A percentile compares a stretch with the other conserved stretches of the same genome.
Conservation (phyloP, 2,329 filamentous ascomycete genomes). For the Alternaria dauci region DNA sequence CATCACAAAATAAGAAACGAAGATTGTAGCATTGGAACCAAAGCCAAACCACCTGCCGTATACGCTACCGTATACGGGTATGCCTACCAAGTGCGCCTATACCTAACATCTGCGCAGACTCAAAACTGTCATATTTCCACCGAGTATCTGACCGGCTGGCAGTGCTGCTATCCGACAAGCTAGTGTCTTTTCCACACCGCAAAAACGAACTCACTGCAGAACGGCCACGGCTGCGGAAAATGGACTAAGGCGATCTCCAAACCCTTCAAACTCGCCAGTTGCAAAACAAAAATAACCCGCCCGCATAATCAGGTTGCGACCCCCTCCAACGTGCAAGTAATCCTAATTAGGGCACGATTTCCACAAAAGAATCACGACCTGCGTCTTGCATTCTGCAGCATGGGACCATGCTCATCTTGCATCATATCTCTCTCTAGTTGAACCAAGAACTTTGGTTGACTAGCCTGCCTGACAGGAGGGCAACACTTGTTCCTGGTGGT, state of each 20-base stretch:
- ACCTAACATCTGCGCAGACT: neutral
- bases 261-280: neutral
- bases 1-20: neutral
- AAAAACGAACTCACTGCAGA: neutral
- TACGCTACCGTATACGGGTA: neutral
- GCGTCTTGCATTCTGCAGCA: neutral
- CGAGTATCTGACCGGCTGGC: neutral
- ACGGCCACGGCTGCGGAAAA: neutral
- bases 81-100: neutral
- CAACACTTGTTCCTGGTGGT: neutral
- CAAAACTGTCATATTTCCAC: neutral
- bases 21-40: neutral
- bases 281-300: neutral
- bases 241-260: neutral
- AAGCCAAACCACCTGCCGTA: constrained; percentile 5
- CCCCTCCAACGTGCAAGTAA: neutral
- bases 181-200: neutral
- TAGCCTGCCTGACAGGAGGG: neutral
- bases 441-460: neutral
- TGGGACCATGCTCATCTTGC: neutral
- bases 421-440: neutral
- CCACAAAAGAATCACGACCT: neutral
- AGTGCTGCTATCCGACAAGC: neutral
- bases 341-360: neutral
- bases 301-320: neutral